Percentiles rank a stretch among this genome's conserved stretches.
Evolutionary conservation across 2,329 filamentous ascomycete species (phyloP).

Genomic region (Penicillium sp.): DNA sequence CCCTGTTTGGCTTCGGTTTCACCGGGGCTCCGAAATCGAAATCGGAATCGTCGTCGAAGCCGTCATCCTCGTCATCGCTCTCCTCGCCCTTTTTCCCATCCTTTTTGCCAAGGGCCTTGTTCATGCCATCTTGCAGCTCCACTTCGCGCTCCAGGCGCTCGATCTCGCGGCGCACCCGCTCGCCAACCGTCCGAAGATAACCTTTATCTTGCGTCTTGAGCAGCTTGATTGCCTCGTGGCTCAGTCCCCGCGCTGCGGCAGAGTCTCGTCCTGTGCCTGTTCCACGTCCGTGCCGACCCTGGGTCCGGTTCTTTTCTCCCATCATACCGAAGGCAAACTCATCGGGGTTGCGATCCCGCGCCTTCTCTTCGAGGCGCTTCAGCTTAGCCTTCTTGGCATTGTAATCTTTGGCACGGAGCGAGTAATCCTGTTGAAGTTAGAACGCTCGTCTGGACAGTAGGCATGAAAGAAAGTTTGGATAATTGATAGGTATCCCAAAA

Average conservation of each 20-base stretch:
- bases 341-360: conserved; percentile 54
- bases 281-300: conserved; percentile 34
- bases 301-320: conserved; percentile 37
- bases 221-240: conserved; percentile 52
- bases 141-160: conserved; percentile 43
- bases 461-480: neutral
- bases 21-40: conserved; percentile 18
- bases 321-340: conserved; percentile 61
- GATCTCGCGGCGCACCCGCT: conserved; percentile 47
- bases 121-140: conserved; percentile 34
- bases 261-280: conserved; percentile 34
- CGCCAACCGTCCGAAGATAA: conserved; percentile 52
- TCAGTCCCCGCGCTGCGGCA: conserved; percentile 39
- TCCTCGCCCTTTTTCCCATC: conserved; percentile 18
- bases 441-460: neutral
- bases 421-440: conserved; percentile 47
- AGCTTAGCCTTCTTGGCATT: conserved; percentile 54
- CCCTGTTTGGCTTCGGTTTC: conserved; percentile 25
- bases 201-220: conserved; percentile 59
- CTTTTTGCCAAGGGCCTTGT: conserved; percentile 22
- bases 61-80: conserved; percentile 17
- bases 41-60: conserved; percentile 19
- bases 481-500: neutral
- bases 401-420: conserved; percentile 56
- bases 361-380: conserved; percentile 52